Evolutionary conservation across 208 protist species (phyloP).

Genomic region (Crithidia bombi): DNA sequence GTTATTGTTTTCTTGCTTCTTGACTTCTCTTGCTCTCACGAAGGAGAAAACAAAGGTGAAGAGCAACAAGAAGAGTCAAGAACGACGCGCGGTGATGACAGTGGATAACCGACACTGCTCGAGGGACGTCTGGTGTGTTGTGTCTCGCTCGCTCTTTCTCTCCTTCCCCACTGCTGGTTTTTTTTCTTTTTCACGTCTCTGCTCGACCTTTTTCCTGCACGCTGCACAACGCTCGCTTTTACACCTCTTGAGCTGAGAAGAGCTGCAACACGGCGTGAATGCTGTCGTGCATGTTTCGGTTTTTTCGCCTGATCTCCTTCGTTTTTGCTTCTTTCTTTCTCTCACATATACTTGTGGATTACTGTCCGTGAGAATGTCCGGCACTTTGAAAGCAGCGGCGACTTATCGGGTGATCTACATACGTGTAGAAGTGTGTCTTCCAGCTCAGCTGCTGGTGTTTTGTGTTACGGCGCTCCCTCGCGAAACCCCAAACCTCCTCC

Average conservation of each 20-base stretch:
- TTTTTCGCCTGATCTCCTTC: not conserved
- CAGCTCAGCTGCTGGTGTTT: too few relatives aligned
- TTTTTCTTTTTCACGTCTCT: not conserved
- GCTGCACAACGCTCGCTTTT: not conserved
- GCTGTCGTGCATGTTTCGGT: not conserved
- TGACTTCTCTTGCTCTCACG: not conserved
- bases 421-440: too few relatives aligned
- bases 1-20: conserved; percentile 5
- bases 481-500: too few relatives aligned
- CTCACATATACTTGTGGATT: too few relatives aligned
- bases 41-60: not conserved
- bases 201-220: not conserved
- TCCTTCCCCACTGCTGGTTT: not conserved
- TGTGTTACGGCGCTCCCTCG: too few relatives aligned
- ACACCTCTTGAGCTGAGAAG: not conserved
- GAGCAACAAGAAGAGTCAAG: not conserved
- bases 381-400: too few relatives aligned
- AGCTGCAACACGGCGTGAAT: too few relatives aligned
- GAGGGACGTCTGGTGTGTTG: too few relatives aligned
- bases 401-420: too few relatives aligned
- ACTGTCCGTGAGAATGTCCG: too few relatives aligned
- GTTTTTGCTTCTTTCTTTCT: not conserved
- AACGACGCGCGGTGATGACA: too few relatives aligned
- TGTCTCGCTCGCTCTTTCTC: too few relatives aligned
- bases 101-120: not conserved